Evolutionary conservation across 2,329 filamentous ascomycete species (phyloP).

Genomic region (Rhinocladiella similis): DNA sequence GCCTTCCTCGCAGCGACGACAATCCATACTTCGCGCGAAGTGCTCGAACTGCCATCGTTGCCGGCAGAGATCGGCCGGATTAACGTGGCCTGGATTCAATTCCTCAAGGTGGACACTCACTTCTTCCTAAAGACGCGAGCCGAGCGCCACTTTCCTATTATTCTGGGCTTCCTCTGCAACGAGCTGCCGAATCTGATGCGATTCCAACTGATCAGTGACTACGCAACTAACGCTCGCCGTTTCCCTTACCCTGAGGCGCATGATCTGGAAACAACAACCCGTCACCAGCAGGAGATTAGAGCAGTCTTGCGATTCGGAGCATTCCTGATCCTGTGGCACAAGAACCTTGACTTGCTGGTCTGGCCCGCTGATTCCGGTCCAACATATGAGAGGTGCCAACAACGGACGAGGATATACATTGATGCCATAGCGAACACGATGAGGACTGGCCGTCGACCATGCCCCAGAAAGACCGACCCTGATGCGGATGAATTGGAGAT

Average conservation of each 20-base stretch:
- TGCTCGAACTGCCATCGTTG: neutral
- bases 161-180: neutral
- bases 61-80: neutral
- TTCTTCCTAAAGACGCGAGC: neutral
- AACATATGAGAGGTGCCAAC: neutral
- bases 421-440: neutral
- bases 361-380: neutral
- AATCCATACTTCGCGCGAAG: neutral
- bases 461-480: neutral
- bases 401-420: neutral
- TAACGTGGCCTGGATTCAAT: neutral
- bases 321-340: slow-evolving; percentile 5
- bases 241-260: neutral
- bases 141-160: neutral
- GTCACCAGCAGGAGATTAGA: neutral
- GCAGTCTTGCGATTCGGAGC: slow-evolving; percentile 1
- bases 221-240: neutral
- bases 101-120: neutral
- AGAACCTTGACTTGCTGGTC: slow-evolving; percentile 2
- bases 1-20: neutral
- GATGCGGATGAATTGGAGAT: neutral
- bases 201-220: neutral
- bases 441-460: neutral
- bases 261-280: neutral
- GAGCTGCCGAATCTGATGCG: neutral